Evolutionary conservation across 2,329 filamentous ascomycete genomes (phyloP).

Genomic region (Pseudocercospora vitis): DNA sequence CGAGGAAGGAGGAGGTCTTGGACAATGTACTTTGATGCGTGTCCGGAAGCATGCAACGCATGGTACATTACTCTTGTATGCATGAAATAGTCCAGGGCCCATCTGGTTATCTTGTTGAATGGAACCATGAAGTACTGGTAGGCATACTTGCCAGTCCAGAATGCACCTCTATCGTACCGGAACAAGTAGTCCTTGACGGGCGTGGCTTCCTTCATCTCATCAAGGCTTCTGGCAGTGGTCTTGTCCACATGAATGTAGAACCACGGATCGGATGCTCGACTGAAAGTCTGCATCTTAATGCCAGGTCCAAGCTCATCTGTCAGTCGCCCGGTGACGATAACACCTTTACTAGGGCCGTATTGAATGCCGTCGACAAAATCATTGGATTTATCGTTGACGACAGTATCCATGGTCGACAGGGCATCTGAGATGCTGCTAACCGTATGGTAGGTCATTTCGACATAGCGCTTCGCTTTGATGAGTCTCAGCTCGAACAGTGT

Average conservation of each 20-base stretch:
- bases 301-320: slow-evolving; percentile 36
- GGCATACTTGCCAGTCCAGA: slow-evolving; percentile 63
- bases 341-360: slow-evolving; percentile 45
- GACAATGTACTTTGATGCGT: slow-evolving; percentile 58
- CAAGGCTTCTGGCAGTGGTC: slow-evolving; percentile 15
- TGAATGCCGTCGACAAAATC: slow-evolving; percentile 66
- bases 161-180: slow-evolving; percentile 63
- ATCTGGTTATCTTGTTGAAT: slow-evolving; percentile 60
- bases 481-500: slow-evolving; percentile 56
- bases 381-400: slow-evolving; percentile 40
- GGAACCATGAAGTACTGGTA: slow-evolving; percentile 62
- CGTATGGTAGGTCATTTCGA: slow-evolving; percentile 51
- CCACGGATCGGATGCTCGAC: slow-evolving; percentile 65
- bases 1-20: slow-evolving; percentile 64
- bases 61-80: slow-evolving; percentile 64
- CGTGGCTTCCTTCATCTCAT: slow-evolving; percentile 33
- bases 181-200: slow-evolving; percentile 58
- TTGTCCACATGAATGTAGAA: slow-evolving; percentile 68
- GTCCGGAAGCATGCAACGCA: slow-evolving; percentile 58
- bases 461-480: slow-evolving; percentile 49
- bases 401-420: slow-evolving; percentile 41
- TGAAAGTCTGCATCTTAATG: slow-evolving; percentile 49
- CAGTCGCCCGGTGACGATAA: slow-evolving; percentile 45
- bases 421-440: slow-evolving; percentile 45
- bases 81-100: slow-evolving; percentile 60